Evolutionary conservation across 768 basidiomycete species (phyloP), one percentile per base, ranked within the genome.

Genomic region (Crassisporium funariophilum): DNA sequence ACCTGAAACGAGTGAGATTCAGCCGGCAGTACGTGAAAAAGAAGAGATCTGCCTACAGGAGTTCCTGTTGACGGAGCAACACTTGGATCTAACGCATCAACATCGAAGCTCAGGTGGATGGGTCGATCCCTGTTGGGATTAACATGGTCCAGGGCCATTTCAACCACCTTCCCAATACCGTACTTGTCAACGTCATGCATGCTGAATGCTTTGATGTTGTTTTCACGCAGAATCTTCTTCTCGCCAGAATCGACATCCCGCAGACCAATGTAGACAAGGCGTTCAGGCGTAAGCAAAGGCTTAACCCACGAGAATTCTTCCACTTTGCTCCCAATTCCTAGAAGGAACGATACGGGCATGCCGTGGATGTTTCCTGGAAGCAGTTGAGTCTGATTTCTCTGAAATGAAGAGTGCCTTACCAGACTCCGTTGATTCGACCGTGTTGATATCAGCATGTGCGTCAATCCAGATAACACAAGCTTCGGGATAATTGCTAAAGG

Each of bases 401-500:
- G 41, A n/a, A 12, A 36, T 46, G 59, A 61, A 44, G 33, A 49
- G 29, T 35, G 25, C 58, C 70, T 45, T 62, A 81, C 87, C 87
- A 56, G 87, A 83, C 34, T 72, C 84, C 15, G 94, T 94, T 12
- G 89, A 82, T 46, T 86, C 82, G 9, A 78, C 70, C 5, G 95
- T 97, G 68, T 99, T 98, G 72, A 99, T 92, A 64, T 98, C 97
- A 15, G 93, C 88, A 59, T 98, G 97, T 2, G 97, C 97, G 63
- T 99, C 97, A 49, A 98, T 75, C 97, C 97, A 98, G 50, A 99
- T 73, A 25, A 99, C 85, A 62, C 91, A 90, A 17, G 89, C 84
- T 21, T 91, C 81, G 10, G 88, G 85, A 60, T 90, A 77, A 36
- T 75, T 72, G 47, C 90, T 91, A 40, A 19, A 44, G 29, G 16